Percentiles rank a stretch among this genome's conserved stretches.
Conservation (phyloP, 73 alveolate species). For the Durusdinium trenchii region DNA sequence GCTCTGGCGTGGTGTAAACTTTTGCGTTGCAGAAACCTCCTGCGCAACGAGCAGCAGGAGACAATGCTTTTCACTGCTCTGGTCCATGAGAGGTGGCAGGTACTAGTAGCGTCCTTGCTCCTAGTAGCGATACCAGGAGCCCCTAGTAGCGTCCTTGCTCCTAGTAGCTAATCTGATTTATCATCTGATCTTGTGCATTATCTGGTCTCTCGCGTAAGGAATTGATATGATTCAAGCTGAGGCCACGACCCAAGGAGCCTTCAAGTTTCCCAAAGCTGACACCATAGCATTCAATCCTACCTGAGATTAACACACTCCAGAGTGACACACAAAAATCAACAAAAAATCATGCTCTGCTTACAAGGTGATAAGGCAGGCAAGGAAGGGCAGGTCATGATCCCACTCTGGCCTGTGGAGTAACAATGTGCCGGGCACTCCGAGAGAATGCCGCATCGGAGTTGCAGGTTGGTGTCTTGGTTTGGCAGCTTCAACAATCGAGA, state of each 20-base stretch:
- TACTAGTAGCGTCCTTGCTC: too few relatives aligned
- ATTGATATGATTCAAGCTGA: not conserved
- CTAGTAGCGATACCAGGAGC: too few relatives aligned
- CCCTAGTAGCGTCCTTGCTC: too few relatives aligned
- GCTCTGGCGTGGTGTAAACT: constrained; percentile 18
- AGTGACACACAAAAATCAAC: not conserved
- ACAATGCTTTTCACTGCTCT: too few relatives aligned
- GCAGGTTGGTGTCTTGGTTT: constrained; percentile 2
- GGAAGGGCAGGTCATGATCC: not conserved
- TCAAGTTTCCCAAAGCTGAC: constrained; percentile 28
- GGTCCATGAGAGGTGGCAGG: too few relatives aligned
- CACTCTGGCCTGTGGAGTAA: constrained; percentile 28
- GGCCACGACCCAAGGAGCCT: constrained; percentile 64
- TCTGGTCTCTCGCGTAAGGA: too few relatives aligned
- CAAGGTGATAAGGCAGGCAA: not conserved
- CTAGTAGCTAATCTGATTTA: too few relatives aligned
- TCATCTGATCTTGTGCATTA: too few relatives aligned
- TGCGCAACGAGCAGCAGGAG: not conserved
- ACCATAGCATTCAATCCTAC: constrained; percentile 58
- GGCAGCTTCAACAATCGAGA: not conserved
- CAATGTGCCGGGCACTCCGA: constrained; percentile 73
- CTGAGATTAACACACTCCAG: not conserved
- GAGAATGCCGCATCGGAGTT: constrained; percentile 4
- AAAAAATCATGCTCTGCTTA: not conserved
- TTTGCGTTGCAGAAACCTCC: constrained; percentile 47